Percentiles rank a stretch among this genome's conserved stretches.
Conservation (phyloP, 805 yeast species). For the Nakazawaea pomicola region DNA sequence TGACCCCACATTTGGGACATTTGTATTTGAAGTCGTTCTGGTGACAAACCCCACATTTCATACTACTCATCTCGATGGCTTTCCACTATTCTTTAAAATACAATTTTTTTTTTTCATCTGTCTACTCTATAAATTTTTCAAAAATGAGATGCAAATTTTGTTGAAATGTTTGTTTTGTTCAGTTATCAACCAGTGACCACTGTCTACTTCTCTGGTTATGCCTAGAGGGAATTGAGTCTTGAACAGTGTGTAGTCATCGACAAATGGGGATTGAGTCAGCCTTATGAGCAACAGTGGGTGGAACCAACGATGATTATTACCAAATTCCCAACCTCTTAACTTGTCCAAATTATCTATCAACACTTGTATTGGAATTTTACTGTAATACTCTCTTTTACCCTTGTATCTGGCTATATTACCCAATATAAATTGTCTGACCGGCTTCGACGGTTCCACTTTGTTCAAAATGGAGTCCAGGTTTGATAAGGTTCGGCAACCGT, state of each 20-base stretch:
- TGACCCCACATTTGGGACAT: constrained; percentile 41
- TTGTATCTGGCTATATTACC: constrained; percentile 52
- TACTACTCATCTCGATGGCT: background rate
- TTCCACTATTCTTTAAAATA: background rate
- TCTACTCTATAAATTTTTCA: background rate
- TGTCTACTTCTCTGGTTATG: constrained; percentile 60
- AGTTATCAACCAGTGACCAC: constrained; percentile 91
- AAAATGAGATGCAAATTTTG: constrained; percentile 49
- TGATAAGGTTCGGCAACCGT: constrained; percentile 30
- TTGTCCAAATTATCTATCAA: constrained; percentile 57
- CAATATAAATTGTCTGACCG: constrained; percentile 67
- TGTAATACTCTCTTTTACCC: constrained; percentile 20
- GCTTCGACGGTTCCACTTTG: constrained; percentile 52
- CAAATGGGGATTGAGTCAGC: constrained; percentile 56
- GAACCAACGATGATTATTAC: constrained; percentile 40
- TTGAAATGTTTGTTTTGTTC: constrained; percentile 77
- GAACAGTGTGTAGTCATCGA: constrained; percentile 19
- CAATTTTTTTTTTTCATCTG: background rate
- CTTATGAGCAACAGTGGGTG: constrained; percentile 76
- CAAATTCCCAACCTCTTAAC: constrained; percentile 71
- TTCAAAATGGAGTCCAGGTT: constrained; percentile 43
- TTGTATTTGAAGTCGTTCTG: constrained; percentile 34
- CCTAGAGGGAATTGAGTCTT: constrained; percentile 53
- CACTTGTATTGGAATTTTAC: constrained; percentile 63
- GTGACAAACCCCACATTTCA: constrained; percentile 28